phyloP scores from a whole-genome alignment of 257 asterid genomes.

The Fraxinus cuspidata region DNA sequence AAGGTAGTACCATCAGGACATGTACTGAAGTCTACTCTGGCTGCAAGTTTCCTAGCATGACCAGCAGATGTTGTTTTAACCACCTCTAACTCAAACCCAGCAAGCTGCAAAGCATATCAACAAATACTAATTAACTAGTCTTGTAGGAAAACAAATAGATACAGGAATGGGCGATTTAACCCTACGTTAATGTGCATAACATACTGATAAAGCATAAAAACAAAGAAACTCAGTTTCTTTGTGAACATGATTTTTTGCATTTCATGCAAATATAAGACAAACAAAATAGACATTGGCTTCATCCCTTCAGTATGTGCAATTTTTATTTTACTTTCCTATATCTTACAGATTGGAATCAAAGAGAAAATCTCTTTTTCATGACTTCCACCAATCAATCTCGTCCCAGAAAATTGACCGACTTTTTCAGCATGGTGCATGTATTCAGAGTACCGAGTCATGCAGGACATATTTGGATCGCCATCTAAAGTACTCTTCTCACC shows the following conservation, averaged over 20 bases:
- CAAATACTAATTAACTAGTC: slow-evolving; percentile 16
- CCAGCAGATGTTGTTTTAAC: slow-evolving; percentile 96
- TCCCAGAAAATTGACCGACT: background rate
- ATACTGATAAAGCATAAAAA: background rate
- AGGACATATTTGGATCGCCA: background rate
- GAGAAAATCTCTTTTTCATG: background rate
- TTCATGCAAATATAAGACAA: background rate
- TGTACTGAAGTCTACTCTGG: slow-evolving; percentile 82
- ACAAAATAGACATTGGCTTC: background rate
- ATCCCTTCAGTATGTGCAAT: background rate
- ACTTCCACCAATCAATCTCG: background rate
- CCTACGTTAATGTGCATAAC: background rate
- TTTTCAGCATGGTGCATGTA: background rate
- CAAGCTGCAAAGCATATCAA: slow-evolving; percentile 63
- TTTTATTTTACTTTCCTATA: background rate
- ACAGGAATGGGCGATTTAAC: background rate
- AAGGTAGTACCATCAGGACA: slow-evolving; percentile 86
- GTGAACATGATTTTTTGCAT: background rate
- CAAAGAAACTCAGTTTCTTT: background rate
- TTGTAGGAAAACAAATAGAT: background rate
- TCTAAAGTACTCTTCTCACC: background rate
- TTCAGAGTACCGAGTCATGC: background rate
- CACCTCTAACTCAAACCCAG: slow-evolving; percentile 94
- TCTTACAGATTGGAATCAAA: background rate
- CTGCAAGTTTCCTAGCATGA: slow-evolving; percentile 94